Evolutionary conservation across 352 stramenopile genomes (phyloP), one percentile per base, ranked within the genome.

Genomic region (Phytopythium delawarense): DNA sequence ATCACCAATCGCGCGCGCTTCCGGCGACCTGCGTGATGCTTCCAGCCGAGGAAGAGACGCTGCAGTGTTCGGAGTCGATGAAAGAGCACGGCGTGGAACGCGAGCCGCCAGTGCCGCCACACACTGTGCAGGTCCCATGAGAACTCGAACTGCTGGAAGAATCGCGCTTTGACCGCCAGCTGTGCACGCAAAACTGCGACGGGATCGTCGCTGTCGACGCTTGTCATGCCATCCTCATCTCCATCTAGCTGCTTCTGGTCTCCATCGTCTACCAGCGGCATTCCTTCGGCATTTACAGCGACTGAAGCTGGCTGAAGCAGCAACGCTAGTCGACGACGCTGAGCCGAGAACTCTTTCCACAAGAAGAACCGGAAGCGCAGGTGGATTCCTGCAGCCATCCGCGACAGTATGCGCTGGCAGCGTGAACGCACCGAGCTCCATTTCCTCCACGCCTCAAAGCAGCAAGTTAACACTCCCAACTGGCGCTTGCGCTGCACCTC

Each of bases 31-130:
- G 63, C 60, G 57, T 69, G 75, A 28, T 37, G 16, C 16, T 75
- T 68, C 81, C 79, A 89, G 15, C 1, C 46, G 2, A 63, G 42
- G 8, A 84, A 79, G 30, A 65, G 46, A 5, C 57, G 45, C 25
- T 86, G 69, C 2, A 79, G 49, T 5, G 50, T 57, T 8, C 78
- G 78, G 39, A 91, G 74, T 0, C 81, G 70, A 55, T 78, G 78
- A 59, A 89, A 91, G 23, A 89, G 59, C 25, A 73, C 57, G 2
- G 81, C 78, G 57, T 91, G 81, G 56, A 88, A 91, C 34, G 73
- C 53, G 40, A 79, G 74, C 6, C 81, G 70, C 79, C 81, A 91
- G 1, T 73, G 71, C 51, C 75, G 72, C 81, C 81, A 91, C 11
- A 72, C 63, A 35, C 62, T 60, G 9, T 57, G 55, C 16, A 73